phyloP scores from a whole-genome alignment of 768 basidiomycete species.

The Cystofilobasidium capitatum region DNA sequence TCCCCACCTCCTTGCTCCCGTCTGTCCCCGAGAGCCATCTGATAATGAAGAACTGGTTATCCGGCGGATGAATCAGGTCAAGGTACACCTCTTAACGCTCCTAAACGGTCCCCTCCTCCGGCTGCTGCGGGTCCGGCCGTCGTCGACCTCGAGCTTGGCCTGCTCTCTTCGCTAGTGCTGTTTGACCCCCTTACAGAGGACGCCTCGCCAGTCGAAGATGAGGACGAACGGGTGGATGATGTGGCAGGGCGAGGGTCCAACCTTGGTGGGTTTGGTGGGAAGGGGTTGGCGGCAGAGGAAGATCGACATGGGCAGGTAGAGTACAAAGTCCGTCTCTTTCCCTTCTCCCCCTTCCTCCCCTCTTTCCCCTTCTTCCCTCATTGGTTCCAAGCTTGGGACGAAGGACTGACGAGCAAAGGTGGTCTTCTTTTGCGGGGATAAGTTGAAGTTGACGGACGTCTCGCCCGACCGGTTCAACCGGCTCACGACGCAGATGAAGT shows the following conservation, averaged over 20 bases:
- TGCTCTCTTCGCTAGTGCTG: too few species aligned
- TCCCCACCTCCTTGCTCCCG: neutral
- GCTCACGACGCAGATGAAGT: constrained; percentile 90
- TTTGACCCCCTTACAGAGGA: too few species aligned
- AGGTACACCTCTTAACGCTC: too few species aligned
- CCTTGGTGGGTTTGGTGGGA: too few species aligned
- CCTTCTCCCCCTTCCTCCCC: neutral
- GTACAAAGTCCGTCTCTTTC: constrained; percentile 27
- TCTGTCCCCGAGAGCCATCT: neutral
- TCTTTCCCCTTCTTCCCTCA: neutral
- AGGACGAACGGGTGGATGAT: neutral
- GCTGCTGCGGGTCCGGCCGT: constrained; percentile 6
- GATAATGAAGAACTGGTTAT: too few species aligned
- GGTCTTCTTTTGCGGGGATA: neutral
- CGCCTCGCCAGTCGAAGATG: constrained; percentile 1
- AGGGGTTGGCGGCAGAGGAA: constrained; percentile 27
- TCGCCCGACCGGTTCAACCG: constrained; percentile 40
- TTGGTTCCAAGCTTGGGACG: neutral
- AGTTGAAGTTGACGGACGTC: constrained; percentile 25
- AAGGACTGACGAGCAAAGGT: neutral
- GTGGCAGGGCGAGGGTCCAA: neutral
- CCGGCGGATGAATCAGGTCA: too few species aligned
- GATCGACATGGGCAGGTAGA: constrained; percentile 29
- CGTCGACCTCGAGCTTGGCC: constrained; percentile 4
- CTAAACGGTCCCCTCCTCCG: too few species aligned